Conservation (phyloP, 106 monocot species). For the Hemerocallis citrina region DNA sequence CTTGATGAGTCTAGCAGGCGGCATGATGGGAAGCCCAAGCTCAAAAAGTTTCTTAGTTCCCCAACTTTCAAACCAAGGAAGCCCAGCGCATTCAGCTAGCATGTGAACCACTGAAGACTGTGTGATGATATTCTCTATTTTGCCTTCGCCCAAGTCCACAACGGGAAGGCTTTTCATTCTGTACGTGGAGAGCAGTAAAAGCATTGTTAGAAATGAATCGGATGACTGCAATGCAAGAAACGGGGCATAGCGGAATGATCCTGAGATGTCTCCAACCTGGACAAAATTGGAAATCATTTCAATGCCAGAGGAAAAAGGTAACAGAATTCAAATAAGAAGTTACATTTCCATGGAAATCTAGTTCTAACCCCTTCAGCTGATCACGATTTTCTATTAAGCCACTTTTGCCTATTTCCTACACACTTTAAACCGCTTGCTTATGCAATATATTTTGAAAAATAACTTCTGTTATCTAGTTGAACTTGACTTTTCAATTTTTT, state of each 20-base stretch:
- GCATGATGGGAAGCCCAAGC: conserved; percentile 74
- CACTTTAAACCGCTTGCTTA: too few species aligned
- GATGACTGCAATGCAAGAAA: conserved; percentile 91
- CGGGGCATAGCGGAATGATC: conserved; percentile 95
- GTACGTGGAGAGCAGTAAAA: conserved; percentile 83
- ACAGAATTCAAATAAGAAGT: not conserved
- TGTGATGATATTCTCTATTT: conserved; percentile 88
- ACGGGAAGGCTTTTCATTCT: conserved; percentile 97
- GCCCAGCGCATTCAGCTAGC: conserved; percentile 92
- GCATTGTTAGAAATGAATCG: conserved; percentile 88
- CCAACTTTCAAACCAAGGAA: conserved; percentile 93
- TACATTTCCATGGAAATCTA: too few species aligned
- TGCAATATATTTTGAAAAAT: too few species aligned
- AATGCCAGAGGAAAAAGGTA: not conserved
- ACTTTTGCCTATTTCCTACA: too few species aligned
- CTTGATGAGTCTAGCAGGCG: conserved; percentile 62
- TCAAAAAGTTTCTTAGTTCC: conserved; percentile 70
- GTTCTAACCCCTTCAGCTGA: too few species aligned
- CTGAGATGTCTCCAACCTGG: conserved; percentile 86
- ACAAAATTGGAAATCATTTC: not conserved
- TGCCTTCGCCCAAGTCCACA: conserved; percentile 78
- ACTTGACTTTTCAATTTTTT: too few species aligned
- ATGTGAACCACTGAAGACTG: conserved; percentile 93
- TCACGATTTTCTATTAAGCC: too few species aligned
- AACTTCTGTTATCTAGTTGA: too few species aligned